phyloP scores from a whole-genome alignment of 768 basidiomycete species.

The Russula olivacea region DNA sequence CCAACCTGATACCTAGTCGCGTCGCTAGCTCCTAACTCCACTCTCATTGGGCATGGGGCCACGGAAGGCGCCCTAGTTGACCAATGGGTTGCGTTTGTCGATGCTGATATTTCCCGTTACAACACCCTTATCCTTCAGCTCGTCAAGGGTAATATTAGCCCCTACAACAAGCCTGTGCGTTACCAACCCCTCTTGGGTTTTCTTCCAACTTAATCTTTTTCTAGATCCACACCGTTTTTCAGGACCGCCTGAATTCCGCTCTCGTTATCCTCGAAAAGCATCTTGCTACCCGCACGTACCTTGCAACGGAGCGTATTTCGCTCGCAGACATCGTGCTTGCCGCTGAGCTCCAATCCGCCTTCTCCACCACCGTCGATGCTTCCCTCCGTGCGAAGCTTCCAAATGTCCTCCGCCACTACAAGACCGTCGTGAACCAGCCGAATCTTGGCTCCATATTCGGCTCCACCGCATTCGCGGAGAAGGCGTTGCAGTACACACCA shows the following conservation, averaged over 20 bases:
- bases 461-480: slow-evolving; percentile 56
- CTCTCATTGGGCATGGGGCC: slow-evolving; percentile 58
- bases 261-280: slow-evolving; percentile 67
- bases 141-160: slow-evolving; percentile 42
- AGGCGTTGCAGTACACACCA: slow-evolving; percentile 61
- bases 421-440: slow-evolving; percentile 86
- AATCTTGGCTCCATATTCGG: slow-evolving; percentile 63
- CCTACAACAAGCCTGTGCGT: slow-evolving; percentile 82
- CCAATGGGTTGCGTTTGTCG: slow-evolving; percentile 78
- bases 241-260: slow-evolving; percentile 50
- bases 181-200: background rate
- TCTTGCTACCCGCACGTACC: slow-evolving; percentile 76
- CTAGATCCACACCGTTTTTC: slow-evolving; percentile 53
- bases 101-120: slow-evolving; percentile 51
- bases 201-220: slow-evolving; percentile 3
- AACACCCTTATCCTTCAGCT: slow-evolving; percentile 39
- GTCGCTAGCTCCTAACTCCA: slow-evolving; percentile 65
- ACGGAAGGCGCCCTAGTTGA: slow-evolving; percentile 73
- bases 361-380: slow-evolving; percentile 58
- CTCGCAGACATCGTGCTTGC: slow-evolving; percentile 81
- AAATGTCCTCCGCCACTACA: slow-evolving; percentile 75
- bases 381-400: slow-evolving; percentile 58
- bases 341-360: slow-evolving; percentile 48
- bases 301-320: slow-evolving; percentile 92
- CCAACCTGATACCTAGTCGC: slow-evolving; percentile 51